These are phyloP conservation scores for Cercospora sp. DNA, from an alignment of 2,329 filamentous ascomycete species.

Conservation along the genomic window DNA sequence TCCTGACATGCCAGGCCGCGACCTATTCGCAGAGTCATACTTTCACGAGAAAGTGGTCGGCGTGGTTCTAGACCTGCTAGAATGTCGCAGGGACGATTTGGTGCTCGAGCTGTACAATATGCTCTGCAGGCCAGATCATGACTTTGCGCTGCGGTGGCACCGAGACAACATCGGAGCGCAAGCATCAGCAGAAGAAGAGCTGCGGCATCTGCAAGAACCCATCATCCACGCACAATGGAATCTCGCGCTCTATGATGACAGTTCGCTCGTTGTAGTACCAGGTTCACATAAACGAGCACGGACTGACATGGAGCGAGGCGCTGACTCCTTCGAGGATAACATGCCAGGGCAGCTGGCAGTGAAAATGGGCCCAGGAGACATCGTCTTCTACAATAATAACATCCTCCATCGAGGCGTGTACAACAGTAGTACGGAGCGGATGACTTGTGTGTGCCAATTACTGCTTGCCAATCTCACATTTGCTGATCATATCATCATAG, in stretches of 20 bases:
- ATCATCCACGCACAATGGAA: conserved; percentile 86
- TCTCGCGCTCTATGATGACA: conserved; percentile 74
- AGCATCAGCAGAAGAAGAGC: conserved; percentile 67
- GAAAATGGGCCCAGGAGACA: conserved; percentile 68
- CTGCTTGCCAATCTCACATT: background rate
- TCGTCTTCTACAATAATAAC: conserved; percentile 88
- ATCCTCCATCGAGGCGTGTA: conserved; percentile 76
- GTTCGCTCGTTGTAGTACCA: conserved; percentile 72
- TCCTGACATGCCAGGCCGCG: conserved; percentile 63
- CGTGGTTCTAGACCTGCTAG: conserved; percentile 66
- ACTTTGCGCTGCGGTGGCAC: conserved; percentile 81
- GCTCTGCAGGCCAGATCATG: conserved; percentile 68
- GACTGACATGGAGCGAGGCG: conserved; percentile 67
- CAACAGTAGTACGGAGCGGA: conserved; percentile 57
- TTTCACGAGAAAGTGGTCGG: conserved; percentile 66
- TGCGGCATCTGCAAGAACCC: conserved; percentile 58
- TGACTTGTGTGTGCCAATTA: conserved; percentile 50
- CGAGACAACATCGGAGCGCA: conserved; percentile 75
- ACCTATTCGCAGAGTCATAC: conserved; percentile 67
- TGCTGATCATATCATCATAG: background rate
- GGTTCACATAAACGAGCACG: conserved; percentile 71
- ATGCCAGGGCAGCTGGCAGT: conserved; percentile 68
- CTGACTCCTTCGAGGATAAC: conserved; percentile 62
- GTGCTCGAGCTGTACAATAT: conserved; percentile 90
- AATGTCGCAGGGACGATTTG: conserved; percentile 56